These are phyloP conservation scores for Blakeslea trispora DNA, from an alignment of 371 early-diverging fungal species.

Conservation along the genomic window DNA sequence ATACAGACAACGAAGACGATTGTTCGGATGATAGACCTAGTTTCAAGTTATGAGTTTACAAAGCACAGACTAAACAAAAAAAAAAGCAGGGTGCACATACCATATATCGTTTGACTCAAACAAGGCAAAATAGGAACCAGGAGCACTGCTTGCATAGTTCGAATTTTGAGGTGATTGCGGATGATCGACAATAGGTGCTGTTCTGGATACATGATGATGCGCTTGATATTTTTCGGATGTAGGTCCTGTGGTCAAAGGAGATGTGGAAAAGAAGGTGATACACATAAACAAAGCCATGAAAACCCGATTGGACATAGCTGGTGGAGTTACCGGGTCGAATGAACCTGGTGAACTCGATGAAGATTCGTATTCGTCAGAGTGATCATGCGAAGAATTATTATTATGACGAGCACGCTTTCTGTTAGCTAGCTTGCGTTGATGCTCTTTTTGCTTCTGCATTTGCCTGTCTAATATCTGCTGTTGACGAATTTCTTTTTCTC, in stretches of 20 bases:
- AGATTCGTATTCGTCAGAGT: constrained; percentile 32
- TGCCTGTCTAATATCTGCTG: constrained; percentile 35
- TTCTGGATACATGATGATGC: constrained; percentile 43
- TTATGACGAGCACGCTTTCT: constrained; percentile 25
- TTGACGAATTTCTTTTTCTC: constrained; percentile 35
- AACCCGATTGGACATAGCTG: constrained; percentile 34
- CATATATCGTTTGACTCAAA: constrained; percentile 26
- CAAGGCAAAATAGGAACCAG: constrained; percentile 10
- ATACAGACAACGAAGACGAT: constrained; percentile 33
- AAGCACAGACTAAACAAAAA: neutral
- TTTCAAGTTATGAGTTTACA: neutral
- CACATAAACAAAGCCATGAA: constrained; percentile 51
- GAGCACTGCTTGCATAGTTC: neutral
- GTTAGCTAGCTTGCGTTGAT: constrained; percentile 30
- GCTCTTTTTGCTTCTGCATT: constrained; percentile 30
- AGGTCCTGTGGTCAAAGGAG: constrained; percentile 43
- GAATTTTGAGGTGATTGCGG: constrained; percentile 1
- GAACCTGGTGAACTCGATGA: constrained; percentile 32
- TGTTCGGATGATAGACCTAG: constrained; percentile 31
- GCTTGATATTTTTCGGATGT: constrained; percentile 33
- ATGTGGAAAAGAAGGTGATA: constrained; percentile 47
- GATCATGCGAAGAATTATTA: neutral
- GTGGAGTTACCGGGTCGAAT: constrained; percentile 33
- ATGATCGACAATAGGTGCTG: constrained; percentile 16
- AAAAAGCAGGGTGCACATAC: constrained; percentile 16